Conservation (phyloP, 179 eudicot genomes). For the Drosera spatulata region DNA sequence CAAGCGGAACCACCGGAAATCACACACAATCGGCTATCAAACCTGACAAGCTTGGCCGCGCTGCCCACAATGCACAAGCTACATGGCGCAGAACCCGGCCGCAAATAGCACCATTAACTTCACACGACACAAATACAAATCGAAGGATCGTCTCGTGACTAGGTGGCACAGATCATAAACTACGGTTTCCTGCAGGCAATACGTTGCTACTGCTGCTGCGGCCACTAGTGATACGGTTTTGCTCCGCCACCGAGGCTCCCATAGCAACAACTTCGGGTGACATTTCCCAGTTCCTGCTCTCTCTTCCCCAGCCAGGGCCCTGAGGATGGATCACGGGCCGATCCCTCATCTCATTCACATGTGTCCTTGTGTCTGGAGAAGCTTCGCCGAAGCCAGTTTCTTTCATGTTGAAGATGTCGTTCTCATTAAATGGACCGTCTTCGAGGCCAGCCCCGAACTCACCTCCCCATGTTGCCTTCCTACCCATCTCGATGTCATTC, state of each 20-base stretch:
- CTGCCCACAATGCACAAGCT: too few species aligned
- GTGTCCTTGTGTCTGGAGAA: constrained; percentile 60
- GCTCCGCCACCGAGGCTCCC: constrained; percentile 61
- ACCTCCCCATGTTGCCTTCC: constrained; percentile 90
- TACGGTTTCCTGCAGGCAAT: constrained; percentile 9
- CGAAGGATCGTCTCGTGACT: not conserved
- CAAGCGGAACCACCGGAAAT: too few species aligned
- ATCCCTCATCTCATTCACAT: constrained; percentile 30
- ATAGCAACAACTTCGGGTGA: constrained; percentile 80
- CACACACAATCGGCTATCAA: too few species aligned
- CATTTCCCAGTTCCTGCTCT: constrained; percentile 91
- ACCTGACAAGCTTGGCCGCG: too few species aligned
- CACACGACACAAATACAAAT: not conserved
- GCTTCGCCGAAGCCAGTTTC: constrained; percentile 42
- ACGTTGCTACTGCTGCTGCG: constrained; percentile 12
- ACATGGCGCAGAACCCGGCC: too few species aligned
- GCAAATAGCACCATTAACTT: not conserved
- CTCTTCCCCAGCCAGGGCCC: constrained; percentile 77
- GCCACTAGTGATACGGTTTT: constrained; percentile 28
- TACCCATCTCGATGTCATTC: constrained; percentile 88
- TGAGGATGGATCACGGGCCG: constrained; percentile 55
- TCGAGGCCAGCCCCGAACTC: constrained; percentile 56
- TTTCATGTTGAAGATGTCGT: constrained; percentile 29
- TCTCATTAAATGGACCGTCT: constrained; percentile 45
- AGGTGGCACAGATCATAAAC: not conserved